Evolutionary conservation across 2,329 filamentous ascomycete species (phyloP).

Genomic region (Trichophyton rubrum): DNA sequence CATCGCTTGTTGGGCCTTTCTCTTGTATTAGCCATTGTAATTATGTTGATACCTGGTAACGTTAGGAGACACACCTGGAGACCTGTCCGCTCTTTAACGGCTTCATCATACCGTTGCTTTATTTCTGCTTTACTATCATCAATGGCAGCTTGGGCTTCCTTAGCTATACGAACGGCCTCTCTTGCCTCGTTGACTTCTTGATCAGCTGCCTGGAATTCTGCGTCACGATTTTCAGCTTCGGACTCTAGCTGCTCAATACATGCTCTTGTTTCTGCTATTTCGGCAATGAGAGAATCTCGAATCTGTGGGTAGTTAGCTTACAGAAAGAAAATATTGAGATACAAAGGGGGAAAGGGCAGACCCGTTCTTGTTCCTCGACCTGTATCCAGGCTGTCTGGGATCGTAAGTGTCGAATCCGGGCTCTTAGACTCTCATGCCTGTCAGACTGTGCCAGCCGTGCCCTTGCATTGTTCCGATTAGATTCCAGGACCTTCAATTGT

Average conservation of each 20-base stretch:
- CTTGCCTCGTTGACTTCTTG: conserved; percentile 29
- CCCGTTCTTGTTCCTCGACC: conserved; percentile 61
- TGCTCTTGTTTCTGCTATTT: conserved; percentile 28
- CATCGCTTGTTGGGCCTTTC: conserved; percentile 53
- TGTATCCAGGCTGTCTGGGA: conserved; percentile 76
- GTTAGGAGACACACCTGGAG: conserved; percentile 33
- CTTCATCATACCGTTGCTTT: conserved; percentile 42
- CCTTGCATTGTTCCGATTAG: conserved; percentile 48
- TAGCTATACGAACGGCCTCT: conserved; percentile 33
- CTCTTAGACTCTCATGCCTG: conserved; percentile 52
- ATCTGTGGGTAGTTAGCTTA: conserved; percentile 16
- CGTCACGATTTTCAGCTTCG: conserved; percentile 34
- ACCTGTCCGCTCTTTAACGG: conserved; percentile 42
- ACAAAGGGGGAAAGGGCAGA: conserved; percentile 13
- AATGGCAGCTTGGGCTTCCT: conserved; percentile 33
- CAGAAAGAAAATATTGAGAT: background rate
- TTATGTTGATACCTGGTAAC: background rate
- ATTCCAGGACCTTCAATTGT: conserved; percentile 51
- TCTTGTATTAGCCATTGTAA: conserved; percentile 5
- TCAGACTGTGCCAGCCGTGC: conserved; percentile 53
- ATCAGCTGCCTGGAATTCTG: conserved; percentile 34
- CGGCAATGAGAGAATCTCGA: conserved; percentile 25
- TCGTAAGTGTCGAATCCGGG: conserved; percentile 46
- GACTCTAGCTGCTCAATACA: conserved; percentile 39
- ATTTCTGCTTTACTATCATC: conserved; percentile 37